Conservation (phyloP, 2,329 filamentous ascomycete species). For the Pseudogymnoascus pannorum region DNA sequence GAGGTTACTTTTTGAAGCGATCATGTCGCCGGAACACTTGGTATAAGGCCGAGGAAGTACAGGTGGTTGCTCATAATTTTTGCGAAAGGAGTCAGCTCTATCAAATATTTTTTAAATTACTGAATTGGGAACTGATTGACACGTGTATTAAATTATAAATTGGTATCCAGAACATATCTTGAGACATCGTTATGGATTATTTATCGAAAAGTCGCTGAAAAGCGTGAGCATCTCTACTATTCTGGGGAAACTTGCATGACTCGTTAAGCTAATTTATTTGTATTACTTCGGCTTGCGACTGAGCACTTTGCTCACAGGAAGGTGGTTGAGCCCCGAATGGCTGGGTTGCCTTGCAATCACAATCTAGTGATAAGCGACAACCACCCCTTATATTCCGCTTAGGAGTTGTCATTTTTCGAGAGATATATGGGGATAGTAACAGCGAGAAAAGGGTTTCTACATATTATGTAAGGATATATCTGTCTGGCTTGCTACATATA, state of each 20-base stretch:
- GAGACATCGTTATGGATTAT: not conserved
- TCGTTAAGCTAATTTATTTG: not conserved
- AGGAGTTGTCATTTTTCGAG: not conserved
- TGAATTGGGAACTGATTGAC: not conserved
- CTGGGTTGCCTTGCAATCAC: not conserved
- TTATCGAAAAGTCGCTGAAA: no score
- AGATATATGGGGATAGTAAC: not conserved
- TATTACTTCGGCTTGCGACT: not conserved
- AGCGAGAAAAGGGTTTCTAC: not conserved
- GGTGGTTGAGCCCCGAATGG: not conserved
- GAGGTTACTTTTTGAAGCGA: constrained; percentile 4
- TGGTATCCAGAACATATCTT: not conserved
- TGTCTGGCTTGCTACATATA: not conserved
- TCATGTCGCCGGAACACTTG: not conserved
- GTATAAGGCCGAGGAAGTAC: not conserved
- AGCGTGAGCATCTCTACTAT: not conserved
- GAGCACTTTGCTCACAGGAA: not conserved
- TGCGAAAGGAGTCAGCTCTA: not conserved
- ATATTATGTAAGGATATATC: not conserved
- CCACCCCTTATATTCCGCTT: not conserved
- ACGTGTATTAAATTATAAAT: not conserved
- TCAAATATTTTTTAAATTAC: not conserved
- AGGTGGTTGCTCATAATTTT: not conserved
- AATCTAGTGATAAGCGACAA: not conserved
- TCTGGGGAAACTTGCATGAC: not conserved